Evolutionary conservation across 768 basidiomycete species (phyloP).

Genomic region (Boletales sp.): DNA sequence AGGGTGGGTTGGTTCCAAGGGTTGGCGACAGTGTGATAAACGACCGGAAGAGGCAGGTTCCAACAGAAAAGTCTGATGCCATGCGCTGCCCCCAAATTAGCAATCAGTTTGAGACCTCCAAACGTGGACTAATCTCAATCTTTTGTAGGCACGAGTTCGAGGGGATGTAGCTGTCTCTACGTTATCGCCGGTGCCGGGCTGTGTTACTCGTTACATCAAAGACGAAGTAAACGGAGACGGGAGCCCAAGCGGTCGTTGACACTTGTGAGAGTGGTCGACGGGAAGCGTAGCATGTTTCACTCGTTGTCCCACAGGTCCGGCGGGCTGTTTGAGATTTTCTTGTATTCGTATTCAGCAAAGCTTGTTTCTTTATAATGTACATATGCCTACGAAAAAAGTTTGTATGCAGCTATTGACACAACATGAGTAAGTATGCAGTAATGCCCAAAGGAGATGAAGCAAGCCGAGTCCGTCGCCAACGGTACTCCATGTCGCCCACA

Average conservation of each 20-base stretch:
- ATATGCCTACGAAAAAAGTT: slow-evolving; percentile 30
- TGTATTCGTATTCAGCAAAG: slow-evolving; percentile 25
- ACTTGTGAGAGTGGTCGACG: slow-evolving; percentile 3
- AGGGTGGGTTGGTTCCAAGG: slow-evolving; percentile 6
- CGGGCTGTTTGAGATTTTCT: not conserved
- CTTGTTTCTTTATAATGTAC: slow-evolving; percentile 31
- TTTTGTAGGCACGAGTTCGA: too few relatives aligned
- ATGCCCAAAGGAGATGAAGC: slow-evolving; percentile 31
- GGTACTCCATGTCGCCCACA: slow-evolving; percentile 25
- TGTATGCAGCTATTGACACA: slow-evolving; percentile 37
- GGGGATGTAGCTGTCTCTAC: not conserved
- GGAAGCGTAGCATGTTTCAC: slow-evolving; percentile 7
- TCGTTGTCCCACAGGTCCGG: too few relatives aligned
- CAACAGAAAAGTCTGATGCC: slow-evolving; percentile 31
- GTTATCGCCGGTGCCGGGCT: slow-evolving; percentile 14
- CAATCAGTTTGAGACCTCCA: slow-evolving; percentile 18
- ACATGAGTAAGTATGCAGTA: slow-evolving; percentile 33
- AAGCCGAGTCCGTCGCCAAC: slow-evolving; percentile 16
- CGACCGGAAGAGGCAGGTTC: slow-evolving; percentile 21
- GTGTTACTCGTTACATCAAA: slow-evolving; percentile 12
- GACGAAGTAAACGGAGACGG: not conserved
- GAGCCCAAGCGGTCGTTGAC: slow-evolving; percentile 2
- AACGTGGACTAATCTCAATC: slow-evolving; percentile 8
- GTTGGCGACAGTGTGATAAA: slow-evolving; percentile 15
- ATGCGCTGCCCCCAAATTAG: slow-evolving; percentile 11